Conservation (phyloP, 1,284 basidiomycete species). For the Melanopsichium pennsylvanicum region DNA sequence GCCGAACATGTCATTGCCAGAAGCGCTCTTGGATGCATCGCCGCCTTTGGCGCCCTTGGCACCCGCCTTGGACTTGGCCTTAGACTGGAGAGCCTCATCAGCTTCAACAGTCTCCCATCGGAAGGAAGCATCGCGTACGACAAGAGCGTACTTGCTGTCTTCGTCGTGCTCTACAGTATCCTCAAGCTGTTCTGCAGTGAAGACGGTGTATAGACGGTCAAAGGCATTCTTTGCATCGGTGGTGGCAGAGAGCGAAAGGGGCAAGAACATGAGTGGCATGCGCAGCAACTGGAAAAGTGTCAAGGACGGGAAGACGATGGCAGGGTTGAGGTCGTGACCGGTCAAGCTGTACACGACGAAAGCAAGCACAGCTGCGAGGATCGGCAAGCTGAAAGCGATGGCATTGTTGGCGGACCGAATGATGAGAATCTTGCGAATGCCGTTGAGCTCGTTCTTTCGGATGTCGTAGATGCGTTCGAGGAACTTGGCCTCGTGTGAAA, state of each 20-base stretch:
- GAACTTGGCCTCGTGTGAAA: constrained; percentile 59
- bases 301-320: constrained; percentile 67
- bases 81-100: constrained; percentile 26
- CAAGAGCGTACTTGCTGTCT: constrained; percentile 43
- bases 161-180: constrained; percentile 76
- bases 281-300: constrained; percentile 71
- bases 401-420: constrained; percentile 77
- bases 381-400: constrained; percentile 76
- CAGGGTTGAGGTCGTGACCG: constrained; percentile 74
- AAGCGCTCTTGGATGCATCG: background rate
- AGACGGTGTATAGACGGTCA: constrained; percentile 67
- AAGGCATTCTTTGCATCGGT: constrained; percentile 62
- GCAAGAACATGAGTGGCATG: constrained; percentile 76
- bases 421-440: constrained; percentile 79
- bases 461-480: constrained; percentile 75
- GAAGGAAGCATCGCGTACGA: constrained; percentile 43
- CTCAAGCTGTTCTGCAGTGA: constrained; percentile 73
- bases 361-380: constrained; percentile 81
- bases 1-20: constrained; percentile 18
- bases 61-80: constrained; percentile 22
- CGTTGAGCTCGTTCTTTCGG: constrained; percentile 78
- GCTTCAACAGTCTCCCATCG: constrained; percentile 53
- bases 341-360: constrained; percentile 82
- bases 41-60: constrained; percentile 15
- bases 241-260: constrained; percentile 59